Base-by-base conservation (phyloP, 768 basidiomycete species). In the Lactifluus echinatus region DNA sequence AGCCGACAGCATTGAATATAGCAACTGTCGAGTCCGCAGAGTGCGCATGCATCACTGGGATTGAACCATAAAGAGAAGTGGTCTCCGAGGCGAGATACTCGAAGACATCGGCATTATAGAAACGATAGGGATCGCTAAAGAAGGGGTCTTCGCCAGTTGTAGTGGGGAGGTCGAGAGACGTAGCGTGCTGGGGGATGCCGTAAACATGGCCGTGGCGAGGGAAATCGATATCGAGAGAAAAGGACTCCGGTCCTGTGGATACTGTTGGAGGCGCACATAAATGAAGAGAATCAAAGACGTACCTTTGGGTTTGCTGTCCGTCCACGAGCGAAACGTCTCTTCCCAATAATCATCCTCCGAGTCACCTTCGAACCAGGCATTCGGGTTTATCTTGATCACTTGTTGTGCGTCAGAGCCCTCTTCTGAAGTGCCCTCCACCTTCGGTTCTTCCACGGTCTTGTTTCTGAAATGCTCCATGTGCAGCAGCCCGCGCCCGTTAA, bases 401-500 rank as follows among this genome's bases (percentile, higher is more conserved):
- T 70, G 73, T 66, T 88, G 84, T 15, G 71, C 64, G 12, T 72
- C 71, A 14, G 66, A 61, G 17, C 66, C 68, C 60, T 70, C 74
- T 21, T 73, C 73, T 26, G 79, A 71, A 11, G 74, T 70, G n/a
- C n/a, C n/a, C 28, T 75, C 76, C 55, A 79, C 80, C 43, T 70
- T 77, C 75, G 8, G 66, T 42, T 75, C 76, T 59, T 75, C 72
- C 8, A 67, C 70, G n/a, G 71, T 68, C 66, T 86, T 84, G 21
- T 76, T 76, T 64, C 90, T 87, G 77, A 94, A 97, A 71, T 98
- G 96, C 67, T 99, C 96, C 95, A 99, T 94, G 64, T 98, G 94
- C 61, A 99, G 75, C 29, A 99, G 76, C 1, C 90, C 89, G 39
- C 83, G 79, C 2, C 89, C 92, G 65, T 99, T 99, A 34, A 99